Conservation (phyloP, 306 rosid genomes). For the Delonix regia region DNA sequence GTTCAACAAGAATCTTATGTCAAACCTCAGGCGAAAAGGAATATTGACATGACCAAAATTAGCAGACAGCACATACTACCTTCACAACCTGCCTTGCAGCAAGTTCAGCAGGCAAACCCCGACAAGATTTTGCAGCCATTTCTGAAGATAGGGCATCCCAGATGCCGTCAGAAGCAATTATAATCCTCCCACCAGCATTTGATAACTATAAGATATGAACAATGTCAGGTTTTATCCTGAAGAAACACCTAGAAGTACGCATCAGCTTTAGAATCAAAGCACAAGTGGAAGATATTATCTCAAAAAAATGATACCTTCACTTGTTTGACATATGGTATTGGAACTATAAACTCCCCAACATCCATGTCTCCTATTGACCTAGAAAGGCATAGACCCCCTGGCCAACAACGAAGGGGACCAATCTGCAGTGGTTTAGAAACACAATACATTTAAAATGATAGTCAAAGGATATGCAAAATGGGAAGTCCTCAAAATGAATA, state of each 20-base stretch:
- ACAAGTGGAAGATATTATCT: background rate
- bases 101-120: conserved; percentile 72
- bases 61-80: conserved; percentile 44
- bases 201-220: conserved; percentile 48
- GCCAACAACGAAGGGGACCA: conserved; percentile 97
- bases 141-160: conserved; percentile 80
- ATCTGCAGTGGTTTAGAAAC: conserved; percentile 61
- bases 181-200: conserved; percentile 70
- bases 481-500: conserved; percentile 4
- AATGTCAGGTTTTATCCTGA: conserved; percentile 31
- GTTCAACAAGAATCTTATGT: background rate
- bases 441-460: conserved; percentile 26
- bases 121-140: conserved; percentile 65
- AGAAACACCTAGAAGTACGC: background rate
- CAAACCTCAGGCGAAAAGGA: conserved; percentile 3
- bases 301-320: conserved; percentile 55
- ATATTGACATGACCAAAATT: conserved; percentile 7
- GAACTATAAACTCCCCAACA: conserved; percentile 78
- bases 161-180: conserved; percentile 77
- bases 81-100: conserved; percentile 81
- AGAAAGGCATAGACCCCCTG: conserved; percentile 76
- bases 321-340: conserved; percentile 75
- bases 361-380: conserved; percentile 81
- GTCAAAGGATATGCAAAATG: conserved; percentile 20
- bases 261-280: background rate